Evolutionary conservation across 164 flowering plant genomes (phyloP).

Genomic region (Berberis vulgaris): DNA sequence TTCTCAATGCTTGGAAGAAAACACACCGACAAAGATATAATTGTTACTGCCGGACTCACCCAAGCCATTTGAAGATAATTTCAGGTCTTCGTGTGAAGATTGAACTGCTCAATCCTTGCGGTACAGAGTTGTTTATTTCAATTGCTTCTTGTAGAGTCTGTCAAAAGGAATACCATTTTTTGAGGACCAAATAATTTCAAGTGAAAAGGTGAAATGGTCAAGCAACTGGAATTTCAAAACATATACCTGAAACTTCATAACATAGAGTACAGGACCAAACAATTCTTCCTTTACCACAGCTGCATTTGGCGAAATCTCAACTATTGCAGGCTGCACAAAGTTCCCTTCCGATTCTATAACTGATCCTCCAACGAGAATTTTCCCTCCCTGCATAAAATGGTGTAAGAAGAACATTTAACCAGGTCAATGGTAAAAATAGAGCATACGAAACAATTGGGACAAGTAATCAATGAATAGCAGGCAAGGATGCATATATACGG

Average conservation of each 20-base stretch:
- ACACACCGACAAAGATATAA: no score
- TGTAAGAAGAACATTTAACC: no score
- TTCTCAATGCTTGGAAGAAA: no score
- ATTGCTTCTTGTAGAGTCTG: constrained; percentile 89
- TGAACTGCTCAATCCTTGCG: constrained; percentile 97
- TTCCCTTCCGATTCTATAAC: constrained; percentile 73
- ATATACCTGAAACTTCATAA: constrained; percentile 80
- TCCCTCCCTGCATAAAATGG: constrained; percentile 68
- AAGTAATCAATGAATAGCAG: no score
- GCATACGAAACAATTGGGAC: no score
- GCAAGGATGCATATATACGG: no score
- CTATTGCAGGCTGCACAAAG: constrained; percentile 90
- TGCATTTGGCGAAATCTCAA: constrained; percentile 79
- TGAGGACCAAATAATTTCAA: no score
- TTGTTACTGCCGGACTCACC: constrained; percentile 37
- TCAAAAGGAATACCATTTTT: neutral
- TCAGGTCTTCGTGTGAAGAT: constrained; percentile 90
- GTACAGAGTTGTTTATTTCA: constrained; percentile 91
- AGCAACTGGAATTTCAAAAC: neutral
- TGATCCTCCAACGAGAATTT: constrained; percentile 75
- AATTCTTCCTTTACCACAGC: constrained; percentile 87
- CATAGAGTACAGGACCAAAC: constrained; percentile 92
- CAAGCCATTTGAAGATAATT: constrained; percentile 86
- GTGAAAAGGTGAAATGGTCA: no score
- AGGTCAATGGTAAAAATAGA: no score